Evolutionary conservation across 2,329 filamentous ascomycete genomes (phyloP).

Genomic region (Pseudogymnoascus sp.): DNA sequence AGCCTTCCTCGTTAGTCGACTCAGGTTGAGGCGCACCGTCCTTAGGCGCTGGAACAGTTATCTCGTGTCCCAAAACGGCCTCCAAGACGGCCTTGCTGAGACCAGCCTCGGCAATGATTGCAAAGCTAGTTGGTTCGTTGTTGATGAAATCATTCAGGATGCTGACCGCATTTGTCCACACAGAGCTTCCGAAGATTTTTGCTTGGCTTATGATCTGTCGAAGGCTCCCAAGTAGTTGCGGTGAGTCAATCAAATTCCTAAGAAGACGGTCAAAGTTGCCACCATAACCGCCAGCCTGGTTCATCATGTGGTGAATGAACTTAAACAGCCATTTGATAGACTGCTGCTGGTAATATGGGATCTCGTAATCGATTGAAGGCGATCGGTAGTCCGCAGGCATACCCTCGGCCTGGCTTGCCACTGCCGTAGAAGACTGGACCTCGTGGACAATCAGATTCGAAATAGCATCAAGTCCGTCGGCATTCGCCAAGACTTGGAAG

Average conservation of each 20-base stretch:
- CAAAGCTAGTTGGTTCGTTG: slow-evolving; percentile 96
- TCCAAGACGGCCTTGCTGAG: slow-evolving; percentile 82
- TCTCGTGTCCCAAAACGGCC: slow-evolving; percentile 58
- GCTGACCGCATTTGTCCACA: slow-evolving; percentile 91
- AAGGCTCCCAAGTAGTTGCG: slow-evolving; percentile 72
- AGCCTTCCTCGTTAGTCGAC: slow-evolving; percentile 26
- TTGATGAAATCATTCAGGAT: slow-evolving; percentile 96
- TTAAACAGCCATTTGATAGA: slow-evolving; percentile 91
- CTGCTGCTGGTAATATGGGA: slow-evolving; percentile 89
- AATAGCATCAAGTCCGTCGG: slow-evolving; percentile 81
- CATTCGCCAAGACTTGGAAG: slow-evolving; percentile 74
- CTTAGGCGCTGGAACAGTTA: slow-evolving; percentile 23
- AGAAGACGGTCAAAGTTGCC: slow-evolving; percentile 85
- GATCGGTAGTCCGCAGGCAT: slow-evolving; percentile 69
- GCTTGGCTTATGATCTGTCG: slow-evolving; percentile 77
- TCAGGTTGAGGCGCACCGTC: slow-evolving; percentile 26
- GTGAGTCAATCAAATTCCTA: slow-evolving; percentile 90
- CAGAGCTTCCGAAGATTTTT: slow-evolving; percentile 75
- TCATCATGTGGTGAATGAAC: slow-evolving; percentile 94
- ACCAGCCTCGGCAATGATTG: slow-evolving; percentile 89
- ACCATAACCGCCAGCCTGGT: slow-evolving; percentile 59
- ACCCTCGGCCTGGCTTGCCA: slow-evolving; percentile 62
- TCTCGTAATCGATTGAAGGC: slow-evolving; percentile 82
- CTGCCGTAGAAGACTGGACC: slow-evolving; percentile 61
- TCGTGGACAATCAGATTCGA: slow-evolving; percentile 80